Conservation (phyloP, 768 basidiomycete genomes). For the Baorangia bicolor region DNA sequence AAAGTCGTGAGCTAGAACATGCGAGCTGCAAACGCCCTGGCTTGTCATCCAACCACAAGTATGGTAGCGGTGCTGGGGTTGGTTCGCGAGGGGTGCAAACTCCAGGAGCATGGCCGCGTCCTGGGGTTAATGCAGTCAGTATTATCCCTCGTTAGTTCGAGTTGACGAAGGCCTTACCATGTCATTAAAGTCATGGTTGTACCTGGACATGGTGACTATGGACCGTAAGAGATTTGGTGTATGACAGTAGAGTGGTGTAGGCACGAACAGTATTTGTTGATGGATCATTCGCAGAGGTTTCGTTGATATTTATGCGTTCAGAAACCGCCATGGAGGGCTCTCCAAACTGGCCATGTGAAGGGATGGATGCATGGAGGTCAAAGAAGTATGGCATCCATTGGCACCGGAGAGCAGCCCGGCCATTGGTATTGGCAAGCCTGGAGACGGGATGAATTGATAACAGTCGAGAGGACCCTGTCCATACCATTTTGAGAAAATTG, state of each 20-base stretch:
- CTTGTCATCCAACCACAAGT: constrained; percentile 17
- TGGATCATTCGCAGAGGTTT: neutral
- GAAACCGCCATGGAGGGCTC: constrained; percentile 18
- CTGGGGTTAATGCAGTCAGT: constrained; percentile 10
- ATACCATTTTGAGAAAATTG: constrained; percentile 7
- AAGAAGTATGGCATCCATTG: constrained; percentile 11
- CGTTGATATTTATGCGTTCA: constrained; percentile 19
- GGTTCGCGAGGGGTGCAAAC: neutral
- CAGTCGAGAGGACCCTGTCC: constrained; percentile 6
- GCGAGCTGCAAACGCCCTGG: neutral
- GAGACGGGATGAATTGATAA: neutral
- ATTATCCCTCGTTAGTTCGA: neutral
- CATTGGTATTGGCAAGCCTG: constrained; percentile 11
- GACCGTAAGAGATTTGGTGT: neutral
- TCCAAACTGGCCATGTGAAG: constrained; percentile 19
- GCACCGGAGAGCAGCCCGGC: constrained; percentile 15
- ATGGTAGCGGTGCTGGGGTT: constrained; percentile 8
- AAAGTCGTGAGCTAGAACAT: constrained; percentile 9
- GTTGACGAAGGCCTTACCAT: constrained; percentile 2
- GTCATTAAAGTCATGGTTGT: constrained; percentile 8
- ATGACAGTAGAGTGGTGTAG: neutral
- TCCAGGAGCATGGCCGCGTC: neutral
- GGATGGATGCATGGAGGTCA: constrained; percentile 13
- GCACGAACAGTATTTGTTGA: constrained; percentile 5
- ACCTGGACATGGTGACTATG: constrained; percentile 8